Evolutionary conservation across 768 basidiomycete genomes (phyloP).

Genomic region (Russula sp.): DNA sequence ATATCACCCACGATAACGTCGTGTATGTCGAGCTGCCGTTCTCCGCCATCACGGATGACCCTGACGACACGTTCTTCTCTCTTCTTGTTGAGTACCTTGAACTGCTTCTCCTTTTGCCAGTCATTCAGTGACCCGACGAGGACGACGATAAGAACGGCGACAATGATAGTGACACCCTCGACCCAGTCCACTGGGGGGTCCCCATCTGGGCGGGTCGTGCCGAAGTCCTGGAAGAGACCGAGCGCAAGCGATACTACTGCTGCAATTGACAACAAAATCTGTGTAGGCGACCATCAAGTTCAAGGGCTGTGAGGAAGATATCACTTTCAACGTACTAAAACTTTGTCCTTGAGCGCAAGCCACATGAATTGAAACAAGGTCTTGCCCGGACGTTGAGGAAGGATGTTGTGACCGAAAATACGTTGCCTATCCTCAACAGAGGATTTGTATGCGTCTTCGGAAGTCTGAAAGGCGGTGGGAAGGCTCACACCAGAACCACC

Average conservation of each 20-base stretch:
- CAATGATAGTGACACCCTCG: conserved; percentile 80
- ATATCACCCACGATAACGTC: conserved; percentile 94
- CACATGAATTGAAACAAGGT: conserved; percentile 48
- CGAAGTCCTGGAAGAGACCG: conserved; percentile 92
- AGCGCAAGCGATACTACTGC: conserved; percentile 90
- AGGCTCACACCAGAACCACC: not conserved
- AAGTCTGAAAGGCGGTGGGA: not conserved
- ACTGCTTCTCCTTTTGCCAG: conserved; percentile 98
- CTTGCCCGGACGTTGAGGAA: conserved; percentile 43
- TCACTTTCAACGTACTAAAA: conserved; percentile 38
- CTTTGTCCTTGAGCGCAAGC: conserved; percentile 57
- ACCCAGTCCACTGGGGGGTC: conserved; percentile 94
- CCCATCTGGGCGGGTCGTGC: conserved; percentile 46
- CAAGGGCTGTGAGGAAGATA: not conserved
- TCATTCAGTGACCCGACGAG: conserved; percentile 93
- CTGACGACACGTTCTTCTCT: conserved; percentile 92
- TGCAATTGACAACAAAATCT: conserved; percentile 88
- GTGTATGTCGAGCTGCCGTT: conserved; percentile 35
- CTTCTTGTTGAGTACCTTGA: conserved; percentile 84
- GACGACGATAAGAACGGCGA: conserved; percentile 71
- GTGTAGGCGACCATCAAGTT: conserved; percentile 33
- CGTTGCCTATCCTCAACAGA: conserved; percentile 37
- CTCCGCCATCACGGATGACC: conserved; percentile 36
- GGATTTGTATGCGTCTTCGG: conserved; percentile 27
- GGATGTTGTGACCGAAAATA: conserved; percentile 46